Conservation (phyloP, 2,329 filamentous ascomycete species). For the Aspergillus ochraceoroseus region DNA sequence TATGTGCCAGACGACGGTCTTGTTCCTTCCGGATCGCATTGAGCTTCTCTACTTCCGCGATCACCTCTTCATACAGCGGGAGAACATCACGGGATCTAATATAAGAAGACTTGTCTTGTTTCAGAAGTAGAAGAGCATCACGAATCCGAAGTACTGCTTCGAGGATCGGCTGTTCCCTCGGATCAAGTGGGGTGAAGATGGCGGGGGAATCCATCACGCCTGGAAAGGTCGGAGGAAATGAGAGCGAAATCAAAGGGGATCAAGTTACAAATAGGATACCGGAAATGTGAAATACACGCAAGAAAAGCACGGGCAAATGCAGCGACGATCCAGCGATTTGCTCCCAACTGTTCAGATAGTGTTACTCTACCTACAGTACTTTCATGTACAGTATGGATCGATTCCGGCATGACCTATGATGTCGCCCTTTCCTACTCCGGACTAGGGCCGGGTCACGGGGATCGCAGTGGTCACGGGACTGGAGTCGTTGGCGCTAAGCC, state of each 20-base stretch:
- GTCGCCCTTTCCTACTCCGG: slow-evolving; percentile 6
- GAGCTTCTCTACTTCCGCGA: slow-evolving; percentile 57
- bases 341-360: too few species aligned
- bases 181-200: slow-evolving; percentile 55
- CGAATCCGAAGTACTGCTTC: slow-evolving; percentile 56
- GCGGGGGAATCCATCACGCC: slow-evolving; percentile 56
- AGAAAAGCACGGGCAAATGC: slow-evolving; percentile 1
- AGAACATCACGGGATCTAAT: slow-evolving; percentile 63
- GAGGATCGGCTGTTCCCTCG: slow-evolving; percentile 61
- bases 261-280: background rate
- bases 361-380: too few species aligned
- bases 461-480: slow-evolving; percentile 18
- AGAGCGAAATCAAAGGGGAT: background rate
- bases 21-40: slow-evolving; percentile 53
- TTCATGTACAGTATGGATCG: too few species aligned
- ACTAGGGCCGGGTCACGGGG: slow-evolving; percentile 22
- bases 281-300: background rate
- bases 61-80: slow-evolving; percentile 56
- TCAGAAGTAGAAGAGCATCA: slow-evolving; percentile 57
- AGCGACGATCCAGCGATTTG: slow-evolving; percentile 1
- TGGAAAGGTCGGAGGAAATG: slow-evolving; percentile 9
- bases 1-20: slow-evolving; percentile 55
- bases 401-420: slow-evolving; percentile 11
- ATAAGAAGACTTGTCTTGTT: slow-evolving; percentile 61
- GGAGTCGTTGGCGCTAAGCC: slow-evolving; percentile 25